Percentiles rank a stretch among this genome's conserved stretches.
These are phyloP conservation scores for Brachypodium distachyon DNA, from an alignment of 202 grass and related monocot species.

Conservation along the genomic window DNA sequence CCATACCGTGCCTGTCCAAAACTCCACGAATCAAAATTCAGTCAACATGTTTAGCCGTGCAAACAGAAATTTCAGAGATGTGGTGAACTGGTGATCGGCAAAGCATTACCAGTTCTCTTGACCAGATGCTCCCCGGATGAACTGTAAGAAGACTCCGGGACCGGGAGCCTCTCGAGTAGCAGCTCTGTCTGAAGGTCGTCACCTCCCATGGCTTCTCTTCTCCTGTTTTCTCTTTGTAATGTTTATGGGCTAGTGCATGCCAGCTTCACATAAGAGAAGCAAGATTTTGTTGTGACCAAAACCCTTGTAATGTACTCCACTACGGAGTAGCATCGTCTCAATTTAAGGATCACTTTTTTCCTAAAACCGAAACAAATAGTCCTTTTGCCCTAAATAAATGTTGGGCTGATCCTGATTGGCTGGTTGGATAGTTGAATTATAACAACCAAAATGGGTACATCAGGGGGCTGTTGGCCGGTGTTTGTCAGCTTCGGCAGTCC, in stretches of 20 bases:
- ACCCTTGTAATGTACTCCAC: background rate
- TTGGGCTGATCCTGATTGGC: too few relatives aligned
- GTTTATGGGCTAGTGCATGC: background rate
- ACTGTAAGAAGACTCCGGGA: background rate
- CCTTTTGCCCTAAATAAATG: too few relatives aligned
- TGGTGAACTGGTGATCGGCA: too few relatives aligned
- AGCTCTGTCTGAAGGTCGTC: background rate
- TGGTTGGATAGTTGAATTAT: background rate
- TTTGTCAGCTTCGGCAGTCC: background rate
- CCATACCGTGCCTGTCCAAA: constrained; percentile 59
- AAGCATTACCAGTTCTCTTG: constrained; percentile 46
- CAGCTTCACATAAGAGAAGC: constrained; percentile 14
- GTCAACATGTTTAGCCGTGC: too few relatives aligned
- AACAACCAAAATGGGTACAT: background rate
- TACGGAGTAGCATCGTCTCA: background rate
- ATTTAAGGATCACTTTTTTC: too few relatives aligned
- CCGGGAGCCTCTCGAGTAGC: constrained; percentile 26
- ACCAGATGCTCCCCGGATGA: background rate
- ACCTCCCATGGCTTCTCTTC: constrained; percentile 14
- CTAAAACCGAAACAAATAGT: too few relatives aligned
- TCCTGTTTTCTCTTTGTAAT: background rate
- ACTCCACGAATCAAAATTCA: background rate
- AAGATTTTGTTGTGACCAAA: background rate
- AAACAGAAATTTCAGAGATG: background rate
- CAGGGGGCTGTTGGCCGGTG: background rate